These are phyloP conservation scores for Blastocladiella britannica DNA, from an alignment of 192 early-diverging fungal species.

Conservation along the genomic window DNA sequence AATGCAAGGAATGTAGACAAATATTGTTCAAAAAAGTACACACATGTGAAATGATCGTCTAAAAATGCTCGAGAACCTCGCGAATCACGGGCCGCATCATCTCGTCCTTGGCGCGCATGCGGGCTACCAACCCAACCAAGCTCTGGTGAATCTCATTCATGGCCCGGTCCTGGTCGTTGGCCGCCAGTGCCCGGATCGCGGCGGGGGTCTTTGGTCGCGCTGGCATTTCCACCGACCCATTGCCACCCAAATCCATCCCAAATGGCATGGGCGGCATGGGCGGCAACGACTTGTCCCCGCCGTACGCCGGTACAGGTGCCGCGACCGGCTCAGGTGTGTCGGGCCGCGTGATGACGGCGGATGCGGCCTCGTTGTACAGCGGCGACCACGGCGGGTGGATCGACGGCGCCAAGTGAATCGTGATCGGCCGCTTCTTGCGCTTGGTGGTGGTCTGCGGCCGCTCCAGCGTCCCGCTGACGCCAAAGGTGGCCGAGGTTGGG, in stretches of 20 bases:
- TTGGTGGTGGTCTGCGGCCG: neutral
- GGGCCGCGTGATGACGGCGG: neutral
- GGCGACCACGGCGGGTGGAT: constrained; percentile 1
- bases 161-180: neutral
- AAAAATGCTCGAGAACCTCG: neutral
- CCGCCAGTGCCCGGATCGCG: neutral
- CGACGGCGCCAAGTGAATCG: neutral
- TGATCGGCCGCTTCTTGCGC: neutral
- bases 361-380: neutral
- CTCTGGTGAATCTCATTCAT: neutral
- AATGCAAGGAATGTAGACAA: too few relatives aligned
- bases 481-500: neutral
- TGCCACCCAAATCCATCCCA: neutral
- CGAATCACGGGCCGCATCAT: neutral
- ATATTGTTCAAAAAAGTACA: too few relatives aligned
- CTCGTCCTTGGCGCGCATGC: neutral
- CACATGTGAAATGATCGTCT: too few relatives aligned
- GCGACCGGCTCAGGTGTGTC: neutral
- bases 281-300: neutral
- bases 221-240: neutral
- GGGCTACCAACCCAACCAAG: neutral
- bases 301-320: neutral
- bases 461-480: too few relatives aligned
- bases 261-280: neutral
- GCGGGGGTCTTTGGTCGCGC: neutral